Evolutionary conservation across 1,139 yeast genomes (phyloP).

Genomic region (Wickerhamomyces sp.): DNA sequence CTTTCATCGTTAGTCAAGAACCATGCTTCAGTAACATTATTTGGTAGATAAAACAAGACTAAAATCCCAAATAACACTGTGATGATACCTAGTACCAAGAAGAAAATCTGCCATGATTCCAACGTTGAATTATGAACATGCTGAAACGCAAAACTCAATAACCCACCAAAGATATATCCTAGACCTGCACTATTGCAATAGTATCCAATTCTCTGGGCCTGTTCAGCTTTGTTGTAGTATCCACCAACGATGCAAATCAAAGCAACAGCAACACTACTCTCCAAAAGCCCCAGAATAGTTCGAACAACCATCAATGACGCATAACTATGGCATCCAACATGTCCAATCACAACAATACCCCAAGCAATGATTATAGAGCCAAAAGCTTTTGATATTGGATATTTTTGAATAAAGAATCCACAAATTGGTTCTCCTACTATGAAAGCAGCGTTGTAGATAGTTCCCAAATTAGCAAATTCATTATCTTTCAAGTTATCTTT

Average conservation of each 20-base stretch:
- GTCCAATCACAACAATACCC: slow-evolving; percentile 49
- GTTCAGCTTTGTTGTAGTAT: slow-evolving; percentile 50
- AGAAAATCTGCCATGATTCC: slow-evolving; percentile 38
- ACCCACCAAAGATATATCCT: slow-evolving; percentile 49
- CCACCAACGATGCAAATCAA: slow-evolving; percentile 52
- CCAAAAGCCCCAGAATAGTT: slow-evolving; percentile 50
- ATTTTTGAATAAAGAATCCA: slow-evolving; percentile 39
- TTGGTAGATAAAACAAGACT: slow-evolving; percentile 37
- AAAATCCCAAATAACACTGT: slow-evolving; percentile 42
- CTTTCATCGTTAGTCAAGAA: slow-evolving; percentile 35
- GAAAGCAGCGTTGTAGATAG: slow-evolving; percentile 21
- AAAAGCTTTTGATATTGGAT: slow-evolving; percentile 49
- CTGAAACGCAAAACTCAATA: slow-evolving; percentile 45
- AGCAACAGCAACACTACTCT: slow-evolving; percentile 54
- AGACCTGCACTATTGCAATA: slow-evolving; percentile 48
- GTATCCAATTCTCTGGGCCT: slow-evolving; percentile 46
- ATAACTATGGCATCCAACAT: slow-evolving; percentile 42
- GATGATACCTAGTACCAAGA: slow-evolving; percentile 38
- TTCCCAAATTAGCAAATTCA: slow-evolving; percentile 23
- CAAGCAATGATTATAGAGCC: slow-evolving; percentile 42
- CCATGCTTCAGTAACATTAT: slow-evolving; percentile 37
- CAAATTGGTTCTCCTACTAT: slow-evolving; percentile 22
- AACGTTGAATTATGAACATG: slow-evolving; percentile 16
- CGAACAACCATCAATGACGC: slow-evolving; percentile 47
- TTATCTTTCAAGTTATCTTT: slow-evolving; percentile 31